Base-by-base conservation (phyloP, 1,139 yeast species). In the Candida tropicalis region DNA sequence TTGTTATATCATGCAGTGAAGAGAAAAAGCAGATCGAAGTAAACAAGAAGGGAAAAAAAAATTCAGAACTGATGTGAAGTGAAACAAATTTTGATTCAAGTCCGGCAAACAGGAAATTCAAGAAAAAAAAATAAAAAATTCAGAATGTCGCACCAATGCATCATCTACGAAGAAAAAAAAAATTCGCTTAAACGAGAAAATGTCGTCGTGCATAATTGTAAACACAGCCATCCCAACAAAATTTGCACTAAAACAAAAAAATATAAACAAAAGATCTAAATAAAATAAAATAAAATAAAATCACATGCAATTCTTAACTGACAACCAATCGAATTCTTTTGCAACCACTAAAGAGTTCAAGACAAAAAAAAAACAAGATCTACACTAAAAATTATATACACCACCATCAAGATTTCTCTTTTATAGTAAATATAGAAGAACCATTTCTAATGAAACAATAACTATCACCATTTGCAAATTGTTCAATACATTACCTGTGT, bases 371-470 rank as follows among this genome's bases (percentile, higher is more conserved):
- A 25, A 25, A 18, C 16, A 29, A 27, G 9, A 12, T 25, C 5
- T 11, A 25, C 27, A 10, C n/a, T 25, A 10, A 25, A 11, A 11
- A 25, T 25, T 11, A 25, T 25, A 25, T 11, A 25, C 27, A 10
- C n/a, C n/a, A n/a, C n/a, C 27, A 13, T 10, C 27, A 25, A 25
- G 9, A 12, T 12, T 5, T 27, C 23, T 24, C n/a, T 20, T 32
- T 33, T 22, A 33, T 28, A 37, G 15, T 28, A 37, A 8, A 17
- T 22, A 37, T 23, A 37, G 29, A 28, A 29, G 10, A 29, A 29
- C 12, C n/a, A 29, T 12, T 20, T 29, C 34, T 12, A 29, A n/a
- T 29, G 20, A 4, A 12, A 37, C 22, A 37, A 31, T 6, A 2
- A 28, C 11, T 4, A 29, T 13, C 23, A 29, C 25, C 15, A 13